Evolutionary conservation across 108 stramenopile genomes (phyloP), one percentile per base, ranked within the genome.

Genomic region (Seminavis robusta): DNA sequence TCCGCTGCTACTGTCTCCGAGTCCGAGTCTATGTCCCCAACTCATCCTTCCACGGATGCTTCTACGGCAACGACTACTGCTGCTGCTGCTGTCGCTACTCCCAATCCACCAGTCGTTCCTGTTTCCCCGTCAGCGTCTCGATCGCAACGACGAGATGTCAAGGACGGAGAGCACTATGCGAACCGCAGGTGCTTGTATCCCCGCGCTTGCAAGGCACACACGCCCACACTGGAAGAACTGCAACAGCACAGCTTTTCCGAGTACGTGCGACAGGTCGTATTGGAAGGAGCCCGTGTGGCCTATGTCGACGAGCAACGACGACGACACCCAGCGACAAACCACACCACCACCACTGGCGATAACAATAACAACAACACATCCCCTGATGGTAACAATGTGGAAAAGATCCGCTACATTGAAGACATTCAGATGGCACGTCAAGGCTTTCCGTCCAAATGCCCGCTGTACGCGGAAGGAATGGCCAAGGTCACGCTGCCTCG

Each of bases 401-500:
- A 45, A 40, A 37, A 54, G 58, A 48, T 15, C 26, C 10, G 29
- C 3, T 15, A n/a, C n/a, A n/a, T n/a, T n/a, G n/a, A 24, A 6
- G 33, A 23, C 3, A 24, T 39, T 28, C 4, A 4, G 5, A 24
- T 48, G 54, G 24, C 34, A 25, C 37, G 39, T 3, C 16, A 1
- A 37, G 52, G 16, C n/a, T 16, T 33, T 37, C 33, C 1, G 16
- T 49, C 0, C 57, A 38, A 1, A 71, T 67, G 47, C 57, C 71
- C 7, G n/a, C n/a, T n/a, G n/a, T n/a, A n/a, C n/a, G 39, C 51
- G 9, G 76, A 84, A 69, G 80, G 78, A 21, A 86, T 92, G 28
- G 90, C 84, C 23, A 92, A 86, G 37, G 57, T 92, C 19, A 73
- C 83, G 0, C 58, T 86, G 23, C 90, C 90, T 0, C 17, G 63